Evolutionary conservation across 1,139 yeast genomes (phyloP).

Genomic region (Eremothecium sinecaudum): DNA sequence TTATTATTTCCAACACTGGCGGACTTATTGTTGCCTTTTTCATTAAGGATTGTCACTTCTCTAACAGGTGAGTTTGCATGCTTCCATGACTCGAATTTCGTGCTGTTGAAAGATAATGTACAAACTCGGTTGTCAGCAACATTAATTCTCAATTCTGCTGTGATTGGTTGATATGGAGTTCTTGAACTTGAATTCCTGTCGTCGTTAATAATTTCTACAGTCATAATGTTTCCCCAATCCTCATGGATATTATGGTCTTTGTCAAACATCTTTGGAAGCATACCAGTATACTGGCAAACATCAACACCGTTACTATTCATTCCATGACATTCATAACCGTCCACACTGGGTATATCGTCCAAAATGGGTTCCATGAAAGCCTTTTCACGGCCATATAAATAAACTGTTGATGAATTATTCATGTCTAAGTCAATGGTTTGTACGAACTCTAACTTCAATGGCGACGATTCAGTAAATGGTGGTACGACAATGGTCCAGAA

Average conservation of each 20-base stretch:
- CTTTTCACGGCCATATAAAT: slow-evolving; percentile 46
- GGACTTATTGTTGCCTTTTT: slow-evolving; percentile 17
- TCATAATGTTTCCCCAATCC: slow-evolving; percentile 21
- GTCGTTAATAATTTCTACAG: slow-evolving; percentile 42
- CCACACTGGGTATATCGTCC: slow-evolving; percentile 55
- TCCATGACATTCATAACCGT: slow-evolving; percentile 17
- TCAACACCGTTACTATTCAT: slow-evolving; percentile 39
- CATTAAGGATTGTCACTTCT: slow-evolving; percentile 43
- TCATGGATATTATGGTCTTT: neutral
- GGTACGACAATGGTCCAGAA: slow-evolving; percentile 33
- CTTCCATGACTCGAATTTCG: slow-evolving; percentile 32
- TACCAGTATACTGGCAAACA: slow-evolving; percentile 44
- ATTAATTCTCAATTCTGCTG: slow-evolving; percentile 50
- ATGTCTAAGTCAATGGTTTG: slow-evolving; percentile 44
- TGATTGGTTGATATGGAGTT: slow-evolving; percentile 57
- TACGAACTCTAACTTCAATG: slow-evolving; percentile 60
- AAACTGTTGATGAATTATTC: slow-evolving; percentile 34
- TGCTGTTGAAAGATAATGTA: slow-evolving; percentile 45
- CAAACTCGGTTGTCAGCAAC: slow-evolving; percentile 61
- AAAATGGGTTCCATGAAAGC: slow-evolving; percentile 36
- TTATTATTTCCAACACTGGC: neutral
- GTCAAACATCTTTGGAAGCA: slow-evolving; percentile 36
- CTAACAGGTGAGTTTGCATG: slow-evolving; percentile 49
- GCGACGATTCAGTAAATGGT: slow-evolving; percentile 52
- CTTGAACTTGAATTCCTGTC: slow-evolving; percentile 33